Percentiles rank a stretch among this genome's conserved stretches.
Evolutionary conservation across 78 protist species (phyloP).

Genomic region (Dictyostelium capitatum): DNA sequence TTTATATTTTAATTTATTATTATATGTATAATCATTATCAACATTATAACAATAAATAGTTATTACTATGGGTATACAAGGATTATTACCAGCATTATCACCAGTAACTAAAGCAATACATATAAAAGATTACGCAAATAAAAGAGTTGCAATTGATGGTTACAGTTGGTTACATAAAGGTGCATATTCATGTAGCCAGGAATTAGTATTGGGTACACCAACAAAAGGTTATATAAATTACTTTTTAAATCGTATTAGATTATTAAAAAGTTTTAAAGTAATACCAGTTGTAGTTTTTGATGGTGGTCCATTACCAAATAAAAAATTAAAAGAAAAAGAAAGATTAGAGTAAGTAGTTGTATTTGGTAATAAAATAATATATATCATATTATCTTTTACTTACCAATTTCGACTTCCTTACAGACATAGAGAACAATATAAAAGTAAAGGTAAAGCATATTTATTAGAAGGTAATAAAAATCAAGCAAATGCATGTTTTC

Average conservation of each 20-base stretch:
- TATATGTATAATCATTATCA: too few relatives aligned
- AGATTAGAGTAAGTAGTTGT: slow-evolving; percentile 48
- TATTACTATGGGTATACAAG: slow-evolving; percentile 91
- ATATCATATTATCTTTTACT: neutral
- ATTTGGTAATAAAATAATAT: too few relatives aligned
- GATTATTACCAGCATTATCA: slow-evolving; percentile 84
- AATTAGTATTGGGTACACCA: slow-evolving; percentile 73
- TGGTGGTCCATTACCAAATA: slow-evolving; percentile 92
- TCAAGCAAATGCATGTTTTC: slow-evolving; percentile 64
- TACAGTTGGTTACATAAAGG: slow-evolving; percentile 94
- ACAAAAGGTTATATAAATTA: slow-evolving; percentile 76
- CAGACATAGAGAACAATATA: slow-evolving; percentile 51
- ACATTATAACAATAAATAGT: neutral
- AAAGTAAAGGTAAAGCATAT: slow-evolving; percentile 31
- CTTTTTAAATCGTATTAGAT: slow-evolving; percentile 58
- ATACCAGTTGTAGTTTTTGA: slow-evolving; percentile 94
- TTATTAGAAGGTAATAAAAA: slow-evolving; percentile 62
- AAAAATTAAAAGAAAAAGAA: slow-evolving; percentile 86
- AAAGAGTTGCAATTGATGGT: slow-evolving; percentile 93
- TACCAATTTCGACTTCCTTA: too few relatives aligned
- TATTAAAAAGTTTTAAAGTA: slow-evolving; percentile 77
- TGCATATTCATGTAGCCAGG: slow-evolving; percentile 89
- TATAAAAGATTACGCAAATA: slow-evolving; percentile 71
- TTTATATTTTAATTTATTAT: too few relatives aligned
- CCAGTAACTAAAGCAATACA: slow-evolving; percentile 69